Evolutionary conservation across 2,329 filamentous ascomycete genomes (phyloP), one percentile per base, ranked within the genome.

Genomic region (Zymoseptoria crescenta): DNA sequence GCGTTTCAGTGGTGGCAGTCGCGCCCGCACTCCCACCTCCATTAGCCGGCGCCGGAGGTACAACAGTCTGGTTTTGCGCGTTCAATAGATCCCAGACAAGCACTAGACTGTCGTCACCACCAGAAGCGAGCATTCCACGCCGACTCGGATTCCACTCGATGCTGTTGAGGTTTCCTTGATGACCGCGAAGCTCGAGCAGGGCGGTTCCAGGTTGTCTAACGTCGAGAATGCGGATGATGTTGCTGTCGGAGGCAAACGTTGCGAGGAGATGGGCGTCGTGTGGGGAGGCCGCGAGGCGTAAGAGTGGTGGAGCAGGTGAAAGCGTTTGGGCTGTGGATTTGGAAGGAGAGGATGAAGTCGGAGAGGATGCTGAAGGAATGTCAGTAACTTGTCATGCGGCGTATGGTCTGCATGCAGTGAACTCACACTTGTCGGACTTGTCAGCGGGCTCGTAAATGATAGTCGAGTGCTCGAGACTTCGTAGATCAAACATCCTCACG

Each of bases 381-480:
- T 62, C 16, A 63, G 57, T 59, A 10, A 48, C 13, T 27, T 35
- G 10, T 21, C n/a, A 52, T 20, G 49, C 9, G 8, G 19, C 10
- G n/a, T 58, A 13, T 29, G 45, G 21, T 19, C 9, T 52, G 20
- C n/a, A 8, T 51, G 50, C 35, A 29, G n/a, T n/a, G n/a, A 19
- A 62, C 73, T 56, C 62, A 77, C 77, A 71, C 70, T 77, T 79
- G 28, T 78, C 77, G 21, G 87, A 86, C 76, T 96, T 96, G 66
- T 91, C 88, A 0, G 90, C 93, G 4, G 94, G 94, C 74, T 99
- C 94, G 73, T 99, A 99, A 64, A 99, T 99, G 73, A 99, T 99
- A 55, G 94, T 99, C 65, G 92, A 96, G 74, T 99, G 94, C 73
- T 99, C 94, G 56, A 99, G 78, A 74, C 93, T 97, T 70, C 94